These are phyloP conservation scores for Boletus subcaerulescens DNA, from an alignment of 768 basidiomycete species.

Conservation along the genomic window DNA sequence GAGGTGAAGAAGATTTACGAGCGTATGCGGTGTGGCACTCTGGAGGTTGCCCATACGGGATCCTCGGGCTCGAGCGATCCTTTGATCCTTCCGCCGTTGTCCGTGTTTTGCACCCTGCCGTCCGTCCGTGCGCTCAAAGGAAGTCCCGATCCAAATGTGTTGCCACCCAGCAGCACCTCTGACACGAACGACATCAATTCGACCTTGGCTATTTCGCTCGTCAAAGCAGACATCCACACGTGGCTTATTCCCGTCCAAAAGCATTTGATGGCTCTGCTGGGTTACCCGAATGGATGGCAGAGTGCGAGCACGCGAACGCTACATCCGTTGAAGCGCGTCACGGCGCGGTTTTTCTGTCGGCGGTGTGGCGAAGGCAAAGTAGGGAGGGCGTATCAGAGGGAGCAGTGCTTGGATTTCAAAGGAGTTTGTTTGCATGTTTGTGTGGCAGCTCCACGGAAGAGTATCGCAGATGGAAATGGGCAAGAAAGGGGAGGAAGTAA, in stretches of 20 bases:
- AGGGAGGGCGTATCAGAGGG: slow-evolving; percentile 32
- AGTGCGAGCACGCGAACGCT: slow-evolving; percentile 42
- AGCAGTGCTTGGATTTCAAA: slow-evolving; percentile 52
- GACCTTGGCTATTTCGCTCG: slow-evolving; percentile 35
- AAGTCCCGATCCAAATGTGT: slow-evolving; percentile 17
- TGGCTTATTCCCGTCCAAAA: slow-evolving; percentile 49
- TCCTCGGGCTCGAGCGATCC: not conserved
- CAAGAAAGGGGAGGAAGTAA: slow-evolving; percentile 16
- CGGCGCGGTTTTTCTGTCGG: slow-evolving; percentile 58
- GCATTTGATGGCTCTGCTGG: slow-evolving; percentile 45
- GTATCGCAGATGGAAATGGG: not conserved
- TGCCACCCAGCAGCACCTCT: not conserved
- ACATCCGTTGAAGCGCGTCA: slow-evolving; percentile 56
- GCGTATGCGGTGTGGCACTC: slow-evolving; percentile 37
- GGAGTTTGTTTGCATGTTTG: slow-evolving; percentile 63
- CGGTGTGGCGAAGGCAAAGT: slow-evolving; percentile 41
- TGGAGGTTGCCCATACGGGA: not conserved
- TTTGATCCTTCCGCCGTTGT: slow-evolving; percentile 41
- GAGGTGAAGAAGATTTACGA: slow-evolving; percentile 45
- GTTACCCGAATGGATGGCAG: slow-evolving; percentile 48
- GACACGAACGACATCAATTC: slow-evolving; percentile 19
- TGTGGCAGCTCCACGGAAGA: slow-evolving; percentile 5
- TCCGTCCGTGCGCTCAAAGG: slow-evolving; percentile 38
- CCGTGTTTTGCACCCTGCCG: slow-evolving; percentile 49
- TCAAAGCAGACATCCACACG: slow-evolving; percentile 41